Evolutionary conservation across 2,329 filamentous ascomycete genomes (phyloP), one percentile per base, ranked within the genome.

Genomic region (Fusarium devonianum): DNA sequence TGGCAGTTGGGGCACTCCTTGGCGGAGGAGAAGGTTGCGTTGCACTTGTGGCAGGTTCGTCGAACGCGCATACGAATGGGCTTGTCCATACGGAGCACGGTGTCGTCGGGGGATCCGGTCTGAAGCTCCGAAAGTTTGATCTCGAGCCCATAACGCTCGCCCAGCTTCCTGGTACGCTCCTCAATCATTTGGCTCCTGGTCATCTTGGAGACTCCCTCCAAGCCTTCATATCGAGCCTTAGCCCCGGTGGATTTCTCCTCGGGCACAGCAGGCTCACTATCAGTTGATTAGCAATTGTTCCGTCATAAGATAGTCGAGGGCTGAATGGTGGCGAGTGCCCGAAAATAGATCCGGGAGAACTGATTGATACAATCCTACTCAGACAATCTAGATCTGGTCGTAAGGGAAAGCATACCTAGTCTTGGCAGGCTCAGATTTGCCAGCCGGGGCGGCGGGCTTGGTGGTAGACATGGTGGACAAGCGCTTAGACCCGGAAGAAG

Each of bases 11-110:
- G 72, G 72, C 92, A 96, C 51, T 87, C 78, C 73, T 87, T 91
- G 64, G 87, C 83, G 14, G 81, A 72, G 46, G 88, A 86, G 69
- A 93, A 96, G 17, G 82, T 82, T 11, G 87, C 83, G 49, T 86
- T 82, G 75, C 92, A 97, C 60, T 83, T 80, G 73, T 96, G 92
- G 72, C 92, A 97, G 56, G 82, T 86, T 60, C 87, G 84, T 69
- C 89, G 88, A 42, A 92, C 83, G 43, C 89, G 85, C 82, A 92
- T 88, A 49, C 88, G 85, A 59, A 91, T 88, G 10, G 87, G 82
- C 75, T 89, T 91, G 69, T 90, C 85, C 44, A 89, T 81, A 32
- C 88, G 85, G 17, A 83, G 73, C 21, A 82, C 81, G 19, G 80
- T 78, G 39, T 83, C 81, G 53, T 78, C 77, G 46, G 73, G 72